A percentile compares a stretch with the other conserved stretches of the same genome.
Conservation (phyloP, 345 rosid genomes). For the Euphorbia tirucalli region DNA sequence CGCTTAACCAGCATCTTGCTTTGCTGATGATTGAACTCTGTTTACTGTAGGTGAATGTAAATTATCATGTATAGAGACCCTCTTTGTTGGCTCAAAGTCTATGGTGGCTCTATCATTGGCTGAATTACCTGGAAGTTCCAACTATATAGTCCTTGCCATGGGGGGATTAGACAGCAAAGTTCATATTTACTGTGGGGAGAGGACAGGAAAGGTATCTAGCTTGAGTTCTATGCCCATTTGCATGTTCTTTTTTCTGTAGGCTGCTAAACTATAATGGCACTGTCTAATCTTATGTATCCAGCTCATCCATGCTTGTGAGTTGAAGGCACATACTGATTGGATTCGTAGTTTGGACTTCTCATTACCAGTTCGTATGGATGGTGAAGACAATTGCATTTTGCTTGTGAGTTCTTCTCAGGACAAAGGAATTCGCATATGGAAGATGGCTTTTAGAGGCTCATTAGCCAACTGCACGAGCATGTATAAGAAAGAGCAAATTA, state of each 20-base stretch:
- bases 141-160: conserved; percentile 65
- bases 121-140: conserved; percentile 63
- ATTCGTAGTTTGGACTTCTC: conserved; percentile 96
- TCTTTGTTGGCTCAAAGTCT: conserved; percentile 68
- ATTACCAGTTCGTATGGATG: conserved; percentile 42
- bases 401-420: conserved; percentile 97
- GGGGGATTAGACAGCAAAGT: conserved; percentile 90
- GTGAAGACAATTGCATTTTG: conserved; percentile 46
- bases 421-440: conserved; percentile 91
- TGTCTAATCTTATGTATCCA: conserved; percentile 29
- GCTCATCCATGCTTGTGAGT: conserved; percentile 76
- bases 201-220: conserved; percentile 64
- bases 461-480: conserved; percentile 31
- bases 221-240: background rate
- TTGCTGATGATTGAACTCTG: conserved; percentile 3
- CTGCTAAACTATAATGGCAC: conserved; percentile 6
- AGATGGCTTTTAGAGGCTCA: conserved; percentile 45
- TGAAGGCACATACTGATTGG: conserved; percentile 97
- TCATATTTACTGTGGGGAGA: conserved; percentile 68
- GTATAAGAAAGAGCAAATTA: conserved; percentile 48
- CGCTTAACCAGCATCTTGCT: background rate
- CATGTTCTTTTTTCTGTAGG: background rate
- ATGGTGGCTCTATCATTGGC: conserved; percentile 79
- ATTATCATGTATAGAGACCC: conserved; percentile 52
- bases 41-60: conserved; percentile 59